phyloP scores from a whole-genome alignment of 1,284 basidiomycete species.

The Ustilago hordei region DNA sequence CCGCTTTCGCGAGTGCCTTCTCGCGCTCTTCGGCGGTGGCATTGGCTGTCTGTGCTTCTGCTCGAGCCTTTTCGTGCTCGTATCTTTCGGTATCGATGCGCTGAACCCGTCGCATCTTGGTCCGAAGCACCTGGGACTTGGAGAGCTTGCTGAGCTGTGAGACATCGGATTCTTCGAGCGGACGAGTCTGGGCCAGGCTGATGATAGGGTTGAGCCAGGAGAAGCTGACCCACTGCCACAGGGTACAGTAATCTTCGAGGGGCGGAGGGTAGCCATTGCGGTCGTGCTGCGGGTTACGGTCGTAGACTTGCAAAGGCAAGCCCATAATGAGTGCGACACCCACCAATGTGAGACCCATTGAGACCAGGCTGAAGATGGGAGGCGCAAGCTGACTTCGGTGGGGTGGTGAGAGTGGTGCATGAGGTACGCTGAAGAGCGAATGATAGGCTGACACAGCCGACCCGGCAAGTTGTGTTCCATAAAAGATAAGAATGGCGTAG shows the following conservation, averaged over 20 bases:
- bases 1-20: conserved; percentile 29
- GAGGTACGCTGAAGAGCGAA: conserved; percentile 20
- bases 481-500: conserved; percentile 27
- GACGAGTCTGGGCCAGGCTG: conserved; percentile 15
- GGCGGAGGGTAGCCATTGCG: conserved; percentile 69
- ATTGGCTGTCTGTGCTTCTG: conserved; percentile 5
- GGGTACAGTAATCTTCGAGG: conserved; percentile 80
- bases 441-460: conserved; percentile 18
- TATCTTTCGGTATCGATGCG: conserved; percentile 15
- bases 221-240: conserved; percentile 83
- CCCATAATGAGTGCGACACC: conserved; percentile 23
- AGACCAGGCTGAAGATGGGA: conserved; percentile 25
- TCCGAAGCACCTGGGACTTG: conserved; percentile 33
- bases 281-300: conserved; percentile 30
- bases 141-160: conserved; percentile 44
- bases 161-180: conserved; percentile 50
- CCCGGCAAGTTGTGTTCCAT: conserved; percentile 16
- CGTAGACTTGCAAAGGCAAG: conserved; percentile 42
- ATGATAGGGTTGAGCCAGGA: conserved; percentile 75
- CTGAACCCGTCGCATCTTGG: conserved; percentile 34
- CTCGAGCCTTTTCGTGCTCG: conserved; percentile 10
- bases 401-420: conserved; percentile 18
- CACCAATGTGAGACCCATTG: conserved; percentile 3
- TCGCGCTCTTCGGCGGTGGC: neutral
- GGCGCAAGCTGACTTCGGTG: conserved; percentile 19